A percentile compares a stretch with the other conserved stretches of the same genome.
phyloP scores from a whole-genome alignment of 805 yeast genomes.

The Tetrapisispora namnaoensis region DNA sequence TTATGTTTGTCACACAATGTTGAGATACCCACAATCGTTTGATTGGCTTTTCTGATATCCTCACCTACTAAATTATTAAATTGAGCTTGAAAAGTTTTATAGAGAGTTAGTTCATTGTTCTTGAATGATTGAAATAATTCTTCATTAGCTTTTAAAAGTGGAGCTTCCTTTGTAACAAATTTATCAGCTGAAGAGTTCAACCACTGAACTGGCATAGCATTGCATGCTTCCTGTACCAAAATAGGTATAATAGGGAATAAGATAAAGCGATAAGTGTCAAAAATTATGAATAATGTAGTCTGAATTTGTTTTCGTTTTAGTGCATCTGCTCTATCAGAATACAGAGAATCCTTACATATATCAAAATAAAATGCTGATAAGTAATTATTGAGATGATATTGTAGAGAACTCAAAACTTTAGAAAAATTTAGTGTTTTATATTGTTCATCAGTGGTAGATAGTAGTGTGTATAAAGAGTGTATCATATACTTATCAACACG shows the following conservation, averaged over 20 bases:
- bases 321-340: constrained; percentile 50
- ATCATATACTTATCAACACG: constrained; percentile 56
- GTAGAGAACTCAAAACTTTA: constrained; percentile 55
- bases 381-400: constrained; percentile 62
- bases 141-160: not conserved
- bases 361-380: constrained; percentile 83
- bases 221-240: constrained; percentile 84
- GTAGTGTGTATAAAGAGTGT: constrained; percentile 42
- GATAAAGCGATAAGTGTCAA: constrained; percentile 53
- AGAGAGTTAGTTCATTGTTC: constrained; percentile 11
- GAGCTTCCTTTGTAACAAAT: constrained; percentile 6
- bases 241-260: constrained; percentile 78
- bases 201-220: constrained; percentile 35
- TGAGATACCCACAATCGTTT: constrained; percentile 24
- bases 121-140: constrained; percentile 8
- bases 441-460: constrained; percentile 31
- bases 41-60: constrained; percentile 17
- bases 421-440: constrained; percentile 59
- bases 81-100: constrained; percentile 13
- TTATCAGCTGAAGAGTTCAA: not conserved
- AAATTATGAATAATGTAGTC: constrained; percentile 52
- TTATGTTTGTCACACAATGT: not conserved
- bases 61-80: constrained; percentile 12
- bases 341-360: constrained; percentile 72
- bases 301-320: constrained; percentile 36